Conservation (phyloP, 2,329 filamentous ascomycete species). For the Fusarium sambucinum region DNA sequence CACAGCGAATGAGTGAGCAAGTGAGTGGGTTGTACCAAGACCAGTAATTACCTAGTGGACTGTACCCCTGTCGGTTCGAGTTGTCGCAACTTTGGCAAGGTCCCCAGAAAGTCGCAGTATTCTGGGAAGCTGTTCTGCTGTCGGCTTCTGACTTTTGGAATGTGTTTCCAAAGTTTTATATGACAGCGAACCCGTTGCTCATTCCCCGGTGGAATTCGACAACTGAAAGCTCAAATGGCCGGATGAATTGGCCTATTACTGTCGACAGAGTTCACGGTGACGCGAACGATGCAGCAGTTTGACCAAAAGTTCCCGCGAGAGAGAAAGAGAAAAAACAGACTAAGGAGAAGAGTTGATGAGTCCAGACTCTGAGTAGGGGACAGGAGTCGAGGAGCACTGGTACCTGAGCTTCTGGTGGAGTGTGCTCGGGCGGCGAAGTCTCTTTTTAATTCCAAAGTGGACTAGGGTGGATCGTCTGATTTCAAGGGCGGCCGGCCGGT, state of each 20-base stretch:
- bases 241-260: conserved; percentile 26
- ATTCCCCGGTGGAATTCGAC: conserved; percentile 43
- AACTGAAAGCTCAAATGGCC: conserved; percentile 29
- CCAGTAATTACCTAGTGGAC: conserved; percentile 39
- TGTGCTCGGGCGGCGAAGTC: conserved; percentile 32
- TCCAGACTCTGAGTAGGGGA: conserved; percentile 19
- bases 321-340: conserved; percentile 14
- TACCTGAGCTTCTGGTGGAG: conserved; percentile 35
- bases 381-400: conserved; percentile 6
- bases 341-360: conserved; percentile 17
- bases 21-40: conserved; percentile 26
- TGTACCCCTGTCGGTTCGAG: conserved; percentile 31
- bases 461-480: conserved; percentile 43
- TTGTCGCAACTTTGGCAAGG: conserved; percentile 30
- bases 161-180: conserved; percentile 40
- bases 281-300: conserved; percentile 17
- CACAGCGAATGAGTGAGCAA: conserved; percentile 6
- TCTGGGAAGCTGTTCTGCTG: conserved; percentile 21
- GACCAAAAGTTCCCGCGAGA: not conserved
- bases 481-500: conserved; percentile 39
- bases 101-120: conserved; percentile 20
- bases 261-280: conserved; percentile 18
- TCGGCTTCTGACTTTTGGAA: conserved; percentile 36
- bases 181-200: conserved; percentile 43
- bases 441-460: conserved; percentile 31